phyloP scores from a whole-genome alignment of 2,329 filamentous ascomycete genomes.

The Bipolaris zeicola region DNA sequence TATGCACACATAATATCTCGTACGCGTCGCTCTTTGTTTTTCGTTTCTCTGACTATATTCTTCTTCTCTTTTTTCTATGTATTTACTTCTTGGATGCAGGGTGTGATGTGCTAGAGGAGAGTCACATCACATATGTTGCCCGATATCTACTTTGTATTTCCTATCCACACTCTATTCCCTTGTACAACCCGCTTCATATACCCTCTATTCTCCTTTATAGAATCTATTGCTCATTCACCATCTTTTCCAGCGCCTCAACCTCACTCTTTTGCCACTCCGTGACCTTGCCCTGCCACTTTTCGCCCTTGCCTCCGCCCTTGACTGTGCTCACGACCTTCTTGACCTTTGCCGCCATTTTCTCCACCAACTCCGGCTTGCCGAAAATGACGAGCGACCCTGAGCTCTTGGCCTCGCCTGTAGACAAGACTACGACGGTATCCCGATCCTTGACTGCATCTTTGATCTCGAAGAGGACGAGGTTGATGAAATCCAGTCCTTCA shows the following conservation, averaged over 20 bases:
- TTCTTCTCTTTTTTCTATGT: background rate
- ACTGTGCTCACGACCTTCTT: slow-evolving; percentile 33
- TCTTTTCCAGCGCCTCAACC: slow-evolving; percentile 32
- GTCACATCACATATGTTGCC: background rate
- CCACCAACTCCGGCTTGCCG: slow-evolving; percentile 34
- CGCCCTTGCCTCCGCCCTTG: slow-evolving; percentile 42
- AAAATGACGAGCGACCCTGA: slow-evolving; percentile 36
- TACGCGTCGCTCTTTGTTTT: background rate
- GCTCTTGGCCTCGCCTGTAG: slow-evolving; percentile 35
- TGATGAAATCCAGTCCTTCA: slow-evolving; percentile 41
- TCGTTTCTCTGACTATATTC: background rate
- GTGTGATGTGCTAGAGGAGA: background rate
- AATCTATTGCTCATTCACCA: slow-evolving; percentile 20
- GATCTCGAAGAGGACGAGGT: slow-evolving; percentile 34
- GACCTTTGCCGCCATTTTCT: slow-evolving; percentile 28
- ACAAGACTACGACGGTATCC: slow-evolving; percentile 32
- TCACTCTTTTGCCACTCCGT: slow-evolving; percentile 42
- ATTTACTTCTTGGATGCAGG: background rate
- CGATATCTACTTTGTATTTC: background rate
- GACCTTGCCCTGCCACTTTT: slow-evolving; percentile 45
- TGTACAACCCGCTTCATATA: background rate
- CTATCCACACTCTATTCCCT: background rate
- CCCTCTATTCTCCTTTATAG: background rate
- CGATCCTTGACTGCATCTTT: slow-evolving; percentile 31
- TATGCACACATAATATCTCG: background rate